Evolutionary conservation across 495 filamentous ascomycete genomes (phyloP), one percentile per base, ranked within the genome.

Genomic region (Entonaema liquescens): DNA sequence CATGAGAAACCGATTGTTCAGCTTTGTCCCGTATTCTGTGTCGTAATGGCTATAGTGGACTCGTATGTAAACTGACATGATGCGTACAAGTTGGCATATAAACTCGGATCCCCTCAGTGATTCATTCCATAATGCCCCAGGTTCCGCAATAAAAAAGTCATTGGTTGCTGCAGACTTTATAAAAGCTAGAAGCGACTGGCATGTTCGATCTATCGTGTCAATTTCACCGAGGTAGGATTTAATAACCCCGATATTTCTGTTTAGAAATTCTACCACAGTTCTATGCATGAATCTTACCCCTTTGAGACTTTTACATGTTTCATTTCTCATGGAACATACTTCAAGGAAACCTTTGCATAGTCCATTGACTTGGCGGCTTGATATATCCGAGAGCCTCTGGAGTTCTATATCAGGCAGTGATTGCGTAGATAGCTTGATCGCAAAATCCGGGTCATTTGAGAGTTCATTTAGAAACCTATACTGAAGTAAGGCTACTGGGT

Each of bases 381-480:
- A 42, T 2, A 19, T 56, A 3, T 29, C 36, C 5, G 55, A n/a
- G n/a, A 17, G 19, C n/a, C 29, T 69, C 21, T 11, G 54, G 5
- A 59, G 19, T 11, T 50, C 58, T 25, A 23, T 28, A 5, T 44
- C 19, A 38, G 49, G n/a, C 12, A 61, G 49, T 11, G 35, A 17
- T 11, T 56, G 12, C 21, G 47, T 7, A 23, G 67, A n/a, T 7
- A 62, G 1, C 0, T 60, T 62, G 8, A 25, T 26, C 19, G 65
- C 64, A 47, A 71, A 61, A 21, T 58, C 40, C 1, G 62, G 36
- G 15, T 74, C 59, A 23, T 47, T 42, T 19, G 50, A 40, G 13
- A 62, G n/a, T n/a, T 77, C 70, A 9, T 63, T 47, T 2, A 77
- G 54, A 35, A 73, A 73, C 7, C 58, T 73, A 40, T 65, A 66